These are phyloP conservation scores for Fusarium decemcellulare DNA, from an alignment of 2,329 filamentous ascomycete species.

Conservation along the genomic window DNA sequence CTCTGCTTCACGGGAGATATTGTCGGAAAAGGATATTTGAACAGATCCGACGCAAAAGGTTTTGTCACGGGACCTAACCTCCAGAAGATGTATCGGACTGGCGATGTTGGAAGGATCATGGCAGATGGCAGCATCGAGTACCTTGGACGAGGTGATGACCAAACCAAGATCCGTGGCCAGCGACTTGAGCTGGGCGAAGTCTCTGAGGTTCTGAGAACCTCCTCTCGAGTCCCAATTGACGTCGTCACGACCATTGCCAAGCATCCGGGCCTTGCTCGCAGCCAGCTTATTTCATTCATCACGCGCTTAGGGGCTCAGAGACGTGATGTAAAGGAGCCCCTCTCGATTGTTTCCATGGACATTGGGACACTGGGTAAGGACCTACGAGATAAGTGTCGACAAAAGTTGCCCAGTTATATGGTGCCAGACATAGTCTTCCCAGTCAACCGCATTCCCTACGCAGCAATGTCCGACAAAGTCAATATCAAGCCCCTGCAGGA, in stretches of 20 bases:
- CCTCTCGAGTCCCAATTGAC: constrained; percentile 1
- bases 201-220: neutral
- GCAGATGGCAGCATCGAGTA: constrained; percentile 4
- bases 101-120: constrained; percentile 6
- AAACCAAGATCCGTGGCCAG: constrained; percentile 5
- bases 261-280: constrained; percentile 3
- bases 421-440: constrained; percentile 4
- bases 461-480: constrained; percentile 1
- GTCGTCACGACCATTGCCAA: constrained; percentile 3
- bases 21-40: constrained; percentile 7
- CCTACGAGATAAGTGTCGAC: constrained; percentile 3
- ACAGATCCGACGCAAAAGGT: neutral
- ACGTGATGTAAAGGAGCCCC: neutral
- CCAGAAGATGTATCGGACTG: constrained; percentile 1
- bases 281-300: constrained; percentile 2
- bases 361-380: neutral
- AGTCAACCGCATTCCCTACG: constrained; percentile 4
- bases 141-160: neutral
- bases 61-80: neutral
- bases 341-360: neutral
- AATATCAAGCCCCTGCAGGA: constrained; percentile 3
- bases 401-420: constrained; percentile 7
- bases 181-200: constrained; percentile 3
- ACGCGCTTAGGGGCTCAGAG: neutral
- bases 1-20: constrained; percentile 6